Evolutionary conservation across 768 basidiomycete species (phyloP).

Genomic region (Candolleomyces eurysporus): DNA sequence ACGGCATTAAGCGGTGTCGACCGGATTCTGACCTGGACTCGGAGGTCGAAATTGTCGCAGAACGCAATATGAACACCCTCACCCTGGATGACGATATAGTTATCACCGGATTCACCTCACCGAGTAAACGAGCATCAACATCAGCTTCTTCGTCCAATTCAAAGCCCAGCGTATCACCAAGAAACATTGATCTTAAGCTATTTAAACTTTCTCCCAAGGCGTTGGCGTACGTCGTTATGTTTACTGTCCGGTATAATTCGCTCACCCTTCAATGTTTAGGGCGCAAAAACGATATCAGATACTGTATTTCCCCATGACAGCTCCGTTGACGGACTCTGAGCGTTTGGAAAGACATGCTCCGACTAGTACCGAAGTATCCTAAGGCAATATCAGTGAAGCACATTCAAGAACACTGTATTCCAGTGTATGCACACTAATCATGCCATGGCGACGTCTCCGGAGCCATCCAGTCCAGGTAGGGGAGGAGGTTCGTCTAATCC

Average conservation of each 20-base stretch:
- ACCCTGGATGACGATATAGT: slow-evolving; percentile 6
- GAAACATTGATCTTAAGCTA: slow-evolving; percentile 28
- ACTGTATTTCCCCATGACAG: slow-evolving; percentile 73
- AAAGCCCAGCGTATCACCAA: too few species aligned
- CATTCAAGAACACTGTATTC: slow-evolving; percentile 1
- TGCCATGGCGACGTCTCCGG: slow-evolving; percentile 48
- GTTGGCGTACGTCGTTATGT: slow-evolving; percentile 32
- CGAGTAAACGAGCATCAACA: not conserved
- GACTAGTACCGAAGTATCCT: slow-evolving; percentile 43
- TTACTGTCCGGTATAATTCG: too few species aligned
- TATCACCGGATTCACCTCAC: slow-evolving; percentile 5
- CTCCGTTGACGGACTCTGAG: slow-evolving; percentile 57
- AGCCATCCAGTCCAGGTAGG: slow-evolving; percentile 20
- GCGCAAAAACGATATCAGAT: slow-evolving; percentile 71
- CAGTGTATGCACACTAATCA: slow-evolving; percentile 5
- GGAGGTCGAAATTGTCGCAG: slow-evolving; percentile 36
- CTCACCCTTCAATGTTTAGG: slow-evolving; percentile 27
- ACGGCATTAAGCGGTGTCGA: not conserved
- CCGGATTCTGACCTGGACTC: not conserved
- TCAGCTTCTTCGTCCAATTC: not conserved
- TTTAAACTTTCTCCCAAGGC: slow-evolving; percentile 47
- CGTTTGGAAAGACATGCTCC: slow-evolving; percentile 49
- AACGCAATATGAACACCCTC: slow-evolving; percentile 42
- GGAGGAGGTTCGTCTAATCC: slow-evolving; percentile 23
- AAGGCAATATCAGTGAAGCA: slow-evolving; percentile 7